phyloP scores from a whole-genome alignment of 148 eudicot genomes.

The Diospyros lotus region DNA sequence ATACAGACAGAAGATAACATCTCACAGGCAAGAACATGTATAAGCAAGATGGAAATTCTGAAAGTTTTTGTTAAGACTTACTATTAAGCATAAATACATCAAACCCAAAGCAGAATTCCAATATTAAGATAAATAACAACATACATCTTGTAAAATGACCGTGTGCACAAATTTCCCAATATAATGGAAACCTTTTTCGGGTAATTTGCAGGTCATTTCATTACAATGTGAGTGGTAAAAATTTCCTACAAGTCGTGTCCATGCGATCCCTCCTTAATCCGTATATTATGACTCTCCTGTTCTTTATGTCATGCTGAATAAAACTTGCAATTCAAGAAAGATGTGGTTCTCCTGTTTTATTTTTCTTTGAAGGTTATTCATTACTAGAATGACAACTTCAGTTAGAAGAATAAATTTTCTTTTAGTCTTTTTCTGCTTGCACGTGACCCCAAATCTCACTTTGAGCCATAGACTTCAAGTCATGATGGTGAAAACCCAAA shows the following conservation, averaged over 20 bases:
- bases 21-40: slow-evolving; percentile 5
- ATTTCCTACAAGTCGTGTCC: not conserved
- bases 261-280: not conserved
- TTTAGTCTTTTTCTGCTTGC: not conserved
- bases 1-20: not conserved
- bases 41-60: not conserved
- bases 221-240: not conserved
- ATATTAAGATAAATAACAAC: not conserved
- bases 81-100: slow-evolving; percentile 5
- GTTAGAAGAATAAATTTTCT: no score
- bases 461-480: not conserved
- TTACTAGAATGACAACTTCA: not conserved
- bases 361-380: not conserved
- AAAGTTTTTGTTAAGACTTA: not conserved
- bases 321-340: not conserved
- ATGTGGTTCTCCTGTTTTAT: not conserved
- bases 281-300: not conserved
- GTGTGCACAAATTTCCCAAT: not conserved
- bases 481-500: not conserved
- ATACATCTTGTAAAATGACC: not conserved
- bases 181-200: no score
- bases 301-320: not conserved
- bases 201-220: not conserved
- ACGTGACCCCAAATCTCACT: not conserved
- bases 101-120: not conserved